A percentile compares a stretch with the other conserved stretches of the same genome.
Conservation (phyloP, 2,329 filamentous ascomycete species). For the Monilinia aucupariae region DNA sequence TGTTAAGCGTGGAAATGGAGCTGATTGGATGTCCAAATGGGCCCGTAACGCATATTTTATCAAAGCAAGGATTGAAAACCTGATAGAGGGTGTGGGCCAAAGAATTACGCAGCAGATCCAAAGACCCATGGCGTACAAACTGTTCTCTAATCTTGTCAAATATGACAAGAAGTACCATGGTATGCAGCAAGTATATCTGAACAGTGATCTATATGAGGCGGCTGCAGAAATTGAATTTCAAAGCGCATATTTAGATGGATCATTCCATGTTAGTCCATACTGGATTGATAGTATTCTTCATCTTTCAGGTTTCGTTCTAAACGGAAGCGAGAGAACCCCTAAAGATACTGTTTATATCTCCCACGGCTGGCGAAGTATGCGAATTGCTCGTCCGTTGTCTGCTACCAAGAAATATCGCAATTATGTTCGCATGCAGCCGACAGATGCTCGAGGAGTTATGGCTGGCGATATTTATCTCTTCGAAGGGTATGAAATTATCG, state of each 20-base stretch:
- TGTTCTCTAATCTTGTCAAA: conserved; percentile 49
- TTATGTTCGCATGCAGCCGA: conserved; percentile 47
- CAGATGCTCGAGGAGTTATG: not conserved
- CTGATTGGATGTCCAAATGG: not conserved
- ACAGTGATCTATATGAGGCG: conserved; percentile 42
- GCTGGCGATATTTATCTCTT: conserved; percentile 37
- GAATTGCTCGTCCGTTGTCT: conserved; percentile 43
- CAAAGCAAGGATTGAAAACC: not conserved
- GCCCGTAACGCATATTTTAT: not conserved
- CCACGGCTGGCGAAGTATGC: conserved; percentile 51
- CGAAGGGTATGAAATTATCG: conserved; percentile 34
- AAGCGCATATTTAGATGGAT: conserved; percentile 21
- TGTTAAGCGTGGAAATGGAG: not conserved
- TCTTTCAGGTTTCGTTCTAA: conserved; percentile 54
- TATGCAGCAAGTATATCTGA: conserved; percentile 51
- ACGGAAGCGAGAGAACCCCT: conserved; percentile 45
- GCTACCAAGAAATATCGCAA: conserved; percentile 45
- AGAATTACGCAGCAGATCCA: conserved; percentile 33
- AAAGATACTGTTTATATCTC: conserved; percentile 52
- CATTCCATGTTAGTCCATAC: conserved; percentile 41
- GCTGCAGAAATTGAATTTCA: conserved; percentile 45
- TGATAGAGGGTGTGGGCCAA: conserved; percentile 8
- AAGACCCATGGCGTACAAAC: conserved; percentile 66
- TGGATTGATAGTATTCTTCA: conserved; percentile 54
- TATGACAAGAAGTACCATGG: conserved; percentile 49